Evolutionary conservation across 257 asterid genomes (phyloP).

Genomic region (Echites panduratus): DNA sequence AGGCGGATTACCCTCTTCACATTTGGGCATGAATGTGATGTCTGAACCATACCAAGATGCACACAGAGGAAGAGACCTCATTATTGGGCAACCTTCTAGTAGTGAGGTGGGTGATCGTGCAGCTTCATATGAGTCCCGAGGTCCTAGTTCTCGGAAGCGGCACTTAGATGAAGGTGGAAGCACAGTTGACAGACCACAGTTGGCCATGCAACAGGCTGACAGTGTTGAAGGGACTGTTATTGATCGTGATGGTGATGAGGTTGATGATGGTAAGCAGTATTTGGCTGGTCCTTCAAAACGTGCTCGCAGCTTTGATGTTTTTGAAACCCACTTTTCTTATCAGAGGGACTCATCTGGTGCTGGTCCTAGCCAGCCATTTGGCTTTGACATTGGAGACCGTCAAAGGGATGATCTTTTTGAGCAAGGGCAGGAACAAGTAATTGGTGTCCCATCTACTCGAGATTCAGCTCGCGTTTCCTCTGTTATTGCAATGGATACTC

Average conservation of each 20-base stretch:
- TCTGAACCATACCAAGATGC: constrained; percentile 50
- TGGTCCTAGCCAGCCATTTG: constrained; percentile 84
- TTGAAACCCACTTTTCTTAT: constrained; percentile 40
- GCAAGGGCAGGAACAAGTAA: constrained; percentile 49
- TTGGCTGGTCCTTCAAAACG: constrained; percentile 90
- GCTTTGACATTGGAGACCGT: constrained; percentile 59
- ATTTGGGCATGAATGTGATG: constrained; percentile 42
- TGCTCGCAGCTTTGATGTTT: constrained; percentile 48
- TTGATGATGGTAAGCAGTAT: constrained; percentile 76
- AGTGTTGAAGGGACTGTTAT: constrained; percentile 97
- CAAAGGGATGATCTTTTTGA: constrained; percentile 45
- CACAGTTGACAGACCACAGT: constrained; percentile 81
- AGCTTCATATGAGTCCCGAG: constrained; percentile 89
- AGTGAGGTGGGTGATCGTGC: constrained; percentile 98
- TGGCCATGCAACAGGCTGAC: constrained; percentile 70
- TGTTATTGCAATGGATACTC: constrained; percentile 96
- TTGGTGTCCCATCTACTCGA: constrained; percentile 56
- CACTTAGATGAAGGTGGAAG: constrained; percentile 97
- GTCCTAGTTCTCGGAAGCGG: constrained; percentile 92
- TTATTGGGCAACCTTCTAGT: constrained; percentile 79
- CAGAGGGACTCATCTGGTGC: constrained; percentile 65
- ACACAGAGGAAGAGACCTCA: constrained; percentile 48
- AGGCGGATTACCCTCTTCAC: constrained; percentile 74
- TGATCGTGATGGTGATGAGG: constrained; percentile 97
- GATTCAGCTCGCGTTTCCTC: constrained; percentile 82